These are phyloP conservation scores for Penicillium cataractarum DNA, from an alignment of 495 filamentous ascomycete genomes.

Conservation along the genomic window DNA sequence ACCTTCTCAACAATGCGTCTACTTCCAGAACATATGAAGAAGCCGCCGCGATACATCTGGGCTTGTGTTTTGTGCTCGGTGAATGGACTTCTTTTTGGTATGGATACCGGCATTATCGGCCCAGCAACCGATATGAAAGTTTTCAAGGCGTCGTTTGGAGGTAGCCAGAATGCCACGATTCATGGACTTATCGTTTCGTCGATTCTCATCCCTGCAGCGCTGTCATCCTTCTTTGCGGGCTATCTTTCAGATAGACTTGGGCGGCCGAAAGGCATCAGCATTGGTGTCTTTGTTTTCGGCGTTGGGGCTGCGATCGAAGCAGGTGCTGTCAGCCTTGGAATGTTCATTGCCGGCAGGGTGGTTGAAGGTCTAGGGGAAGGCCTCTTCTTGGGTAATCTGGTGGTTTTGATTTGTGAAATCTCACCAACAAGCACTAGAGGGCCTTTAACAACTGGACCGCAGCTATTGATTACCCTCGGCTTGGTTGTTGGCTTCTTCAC, in stretches of 20 bases:
- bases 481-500: constrained; percentile 61
- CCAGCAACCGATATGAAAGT: constrained; percentile 62
- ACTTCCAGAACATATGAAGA: neutral
- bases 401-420: constrained; percentile 65
- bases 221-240: constrained; percentile 65
- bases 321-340: constrained; percentile 46
- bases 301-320: constrained; percentile 59
- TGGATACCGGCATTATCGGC: constrained; percentile 67
- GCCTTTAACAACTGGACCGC: constrained; percentile 56
- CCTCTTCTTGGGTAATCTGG: constrained; percentile 58
- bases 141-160: constrained; percentile 54
- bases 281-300: constrained; percentile 57
- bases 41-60: constrained; percentile 26
- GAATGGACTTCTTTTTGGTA: constrained; percentile 38
- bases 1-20: neutral
- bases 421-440: constrained; percentile 57
- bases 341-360: constrained; percentile 58
- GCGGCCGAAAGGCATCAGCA: constrained; percentile 53
- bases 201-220: constrained; percentile 63
- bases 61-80: constrained; percentile 28
- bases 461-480: constrained; percentile 56
- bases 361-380: constrained; percentile 65
- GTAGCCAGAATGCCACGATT: constrained; percentile 55
- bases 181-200: constrained; percentile 66
- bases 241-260: constrained; percentile 63